phyloP scores from a whole-genome alignment of 2,329 filamentous ascomycete species.

The Fusarium torreyae region DNA sequence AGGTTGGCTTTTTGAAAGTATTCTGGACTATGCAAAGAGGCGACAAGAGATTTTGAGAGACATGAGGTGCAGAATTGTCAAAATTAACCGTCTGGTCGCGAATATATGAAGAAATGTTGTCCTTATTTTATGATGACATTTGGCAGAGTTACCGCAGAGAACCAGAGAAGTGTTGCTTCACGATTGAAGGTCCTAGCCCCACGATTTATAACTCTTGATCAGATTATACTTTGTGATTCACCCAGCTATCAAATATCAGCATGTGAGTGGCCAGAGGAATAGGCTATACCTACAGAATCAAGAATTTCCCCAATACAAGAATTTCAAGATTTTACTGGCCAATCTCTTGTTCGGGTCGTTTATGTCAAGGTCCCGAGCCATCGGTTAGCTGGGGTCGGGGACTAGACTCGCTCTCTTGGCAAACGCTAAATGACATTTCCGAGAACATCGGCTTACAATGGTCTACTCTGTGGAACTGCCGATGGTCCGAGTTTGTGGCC shows the following conservation, averaged over 20 bases:
- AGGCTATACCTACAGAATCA: no score
- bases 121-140: no score
- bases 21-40: neutral
- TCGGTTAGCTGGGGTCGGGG: neutral
- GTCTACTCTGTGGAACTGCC: neutral
- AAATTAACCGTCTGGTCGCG: neutral
- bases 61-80: neutral
- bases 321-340: no score
- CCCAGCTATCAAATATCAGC: no score
- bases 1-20: neutral
- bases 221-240: no score
- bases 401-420: neutral
- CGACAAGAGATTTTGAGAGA: neutral
- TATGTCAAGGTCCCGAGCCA: slow-evolving; percentile 1
- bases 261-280: no score
- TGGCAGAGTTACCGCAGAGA: no score
- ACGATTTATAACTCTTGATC: no score
- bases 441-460: neutral
- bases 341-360: neutral
- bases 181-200: no score
- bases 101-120: no score
- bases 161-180: no score
- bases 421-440: neutral
- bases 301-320: no score
- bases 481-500: slow-evolving; percentile 3